Conservation (phyloP, 805 yeast species). For the Yueomyces sinensis region DNA sequence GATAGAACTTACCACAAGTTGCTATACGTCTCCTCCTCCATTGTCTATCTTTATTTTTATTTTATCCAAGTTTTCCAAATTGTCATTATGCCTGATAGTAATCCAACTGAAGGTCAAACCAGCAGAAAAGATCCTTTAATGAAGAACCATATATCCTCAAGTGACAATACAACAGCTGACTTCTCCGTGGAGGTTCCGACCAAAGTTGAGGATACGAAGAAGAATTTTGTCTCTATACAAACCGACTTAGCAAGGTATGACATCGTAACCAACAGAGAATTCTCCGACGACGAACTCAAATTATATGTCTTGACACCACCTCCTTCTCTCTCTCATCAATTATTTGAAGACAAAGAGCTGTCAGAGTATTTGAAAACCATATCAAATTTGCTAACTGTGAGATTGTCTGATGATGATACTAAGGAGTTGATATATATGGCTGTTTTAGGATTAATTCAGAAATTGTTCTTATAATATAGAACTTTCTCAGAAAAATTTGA, state of each 20-base stretch:
- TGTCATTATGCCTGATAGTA: too few species aligned
- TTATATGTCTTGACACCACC: neutral
- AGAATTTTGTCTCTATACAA: neutral
- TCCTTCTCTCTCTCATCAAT: neutral
- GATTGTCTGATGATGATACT: neutral
- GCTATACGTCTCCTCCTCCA: too few species aligned
- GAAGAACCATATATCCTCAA: too few species aligned
- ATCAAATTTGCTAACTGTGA: neutral
- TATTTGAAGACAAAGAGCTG: neutral
- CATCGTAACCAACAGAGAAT: neutral
- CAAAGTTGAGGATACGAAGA: neutral
- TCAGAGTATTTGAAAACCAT: neutral
- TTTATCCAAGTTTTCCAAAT: too few species aligned
- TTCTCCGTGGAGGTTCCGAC: neutral
- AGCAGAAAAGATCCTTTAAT: too few species aligned
- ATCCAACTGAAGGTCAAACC: too few species aligned
- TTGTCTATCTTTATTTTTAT: too few species aligned
- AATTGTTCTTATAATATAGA: too few species aligned
- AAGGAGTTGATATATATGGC: neutral
- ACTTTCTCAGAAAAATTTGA: too few species aligned
- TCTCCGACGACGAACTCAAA: neutral
- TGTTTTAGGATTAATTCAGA: too few species aligned
- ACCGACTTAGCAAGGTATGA: neutral
- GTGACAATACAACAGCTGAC: too few species aligned
- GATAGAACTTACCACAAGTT: too few species aligned